Percentiles rank a stretch among this genome's conserved stretches.
phyloP scores from a whole-genome alignment of 169 alveolate genomes.

The Perkinsus chesapeaki region DNA sequence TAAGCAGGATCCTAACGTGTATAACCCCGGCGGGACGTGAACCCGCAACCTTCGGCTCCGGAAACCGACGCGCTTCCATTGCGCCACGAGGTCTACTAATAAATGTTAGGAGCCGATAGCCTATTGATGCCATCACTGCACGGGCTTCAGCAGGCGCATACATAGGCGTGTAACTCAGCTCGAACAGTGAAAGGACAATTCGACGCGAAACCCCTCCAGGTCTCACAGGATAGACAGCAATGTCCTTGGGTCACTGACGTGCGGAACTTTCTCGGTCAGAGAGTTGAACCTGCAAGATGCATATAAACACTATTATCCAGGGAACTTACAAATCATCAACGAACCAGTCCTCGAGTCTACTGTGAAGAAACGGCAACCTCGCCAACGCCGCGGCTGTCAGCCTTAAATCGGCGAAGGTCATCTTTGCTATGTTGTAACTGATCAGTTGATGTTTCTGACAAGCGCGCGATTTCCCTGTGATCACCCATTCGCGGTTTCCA shows the following conservation, averaged over 20 bases:
- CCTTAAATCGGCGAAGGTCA: not conserved
- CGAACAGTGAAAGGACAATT: not conserved
- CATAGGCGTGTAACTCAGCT: too few species aligned
- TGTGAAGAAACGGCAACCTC: not conserved
- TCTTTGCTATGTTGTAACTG: not conserved
- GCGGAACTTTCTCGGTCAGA: not conserved
- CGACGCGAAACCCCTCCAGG: not conserved
- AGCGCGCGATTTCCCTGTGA: not conserved
- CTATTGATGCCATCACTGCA: not conserved
- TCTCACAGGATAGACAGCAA: not conserved
- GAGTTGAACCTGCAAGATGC: not conserved
- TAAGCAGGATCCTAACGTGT: not conserved
- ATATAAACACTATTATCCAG: not conserved
- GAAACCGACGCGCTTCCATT: not conserved
- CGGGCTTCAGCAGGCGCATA: not conserved
- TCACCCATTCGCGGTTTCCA: not conserved
- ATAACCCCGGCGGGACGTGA: not conserved
- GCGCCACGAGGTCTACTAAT: not conserved
- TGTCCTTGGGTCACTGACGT: not conserved
- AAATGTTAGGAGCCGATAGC: not conserved
- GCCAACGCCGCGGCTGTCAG: not conserved
- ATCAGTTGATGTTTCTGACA: not conserved
- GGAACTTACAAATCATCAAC: not conserved
- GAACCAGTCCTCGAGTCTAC: not conserved
- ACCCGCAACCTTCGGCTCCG: not conserved